Conservation (phyloP, 2,329 filamentous ascomycete species). For the Trichothecium roseum region DNA sequence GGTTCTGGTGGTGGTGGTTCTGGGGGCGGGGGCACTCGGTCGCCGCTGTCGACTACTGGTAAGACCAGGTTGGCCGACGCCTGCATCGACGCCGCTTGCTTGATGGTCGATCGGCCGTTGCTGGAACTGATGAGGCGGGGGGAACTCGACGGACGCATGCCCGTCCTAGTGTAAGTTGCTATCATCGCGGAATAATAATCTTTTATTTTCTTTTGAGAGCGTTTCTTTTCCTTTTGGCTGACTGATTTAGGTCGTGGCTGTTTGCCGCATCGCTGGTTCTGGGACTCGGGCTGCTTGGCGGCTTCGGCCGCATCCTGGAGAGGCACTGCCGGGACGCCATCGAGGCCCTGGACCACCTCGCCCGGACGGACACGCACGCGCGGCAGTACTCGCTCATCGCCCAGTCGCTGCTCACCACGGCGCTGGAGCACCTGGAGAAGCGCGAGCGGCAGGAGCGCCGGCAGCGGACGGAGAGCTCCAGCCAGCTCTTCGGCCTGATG, state of each 20-base stretch:
- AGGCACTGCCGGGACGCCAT: slow-evolving; percentile 38
- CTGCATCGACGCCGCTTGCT: slow-evolving; percentile 42
- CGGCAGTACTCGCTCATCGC: slow-evolving; percentile 43
- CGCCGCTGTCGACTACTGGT: slow-evolving; percentile 19
- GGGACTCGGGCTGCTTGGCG: slow-evolving; percentile 38
- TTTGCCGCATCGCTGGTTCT: slow-evolving; percentile 43
- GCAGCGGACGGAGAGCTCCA: slow-evolving; percentile 37
- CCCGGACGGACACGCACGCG: slow-evolving; percentile 37
- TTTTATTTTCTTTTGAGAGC: no score
- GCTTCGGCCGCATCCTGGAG: slow-evolving; percentile 41
- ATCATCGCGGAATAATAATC: neutral
- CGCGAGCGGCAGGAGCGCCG: slow-evolving; percentile 34
- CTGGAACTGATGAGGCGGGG: slow-evolving; percentile 31
- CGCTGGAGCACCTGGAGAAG: slow-evolving; percentile 35
- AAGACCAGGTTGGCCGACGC: slow-evolving; percentile 42
- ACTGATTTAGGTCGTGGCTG: slow-evolving; percentile 35
- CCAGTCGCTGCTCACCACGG: slow-evolving; percentile 35
- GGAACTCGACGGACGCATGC: slow-evolving; percentile 32
- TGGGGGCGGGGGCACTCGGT: slow-evolving; percentile 8
- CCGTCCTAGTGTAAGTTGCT: slow-evolving; percentile 35
- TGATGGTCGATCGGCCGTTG: slow-evolving; percentile 38
- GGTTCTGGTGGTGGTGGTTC: no score
- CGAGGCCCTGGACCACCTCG: slow-evolving; percentile 36
- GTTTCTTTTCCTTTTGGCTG: slow-evolving; percentile 1
- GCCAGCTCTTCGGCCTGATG: slow-evolving; percentile 40